Evolutionary conservation across 2,329 filamentous ascomycete species (phyloP).

Genomic region (Teratosphaeria viscida): DNA sequence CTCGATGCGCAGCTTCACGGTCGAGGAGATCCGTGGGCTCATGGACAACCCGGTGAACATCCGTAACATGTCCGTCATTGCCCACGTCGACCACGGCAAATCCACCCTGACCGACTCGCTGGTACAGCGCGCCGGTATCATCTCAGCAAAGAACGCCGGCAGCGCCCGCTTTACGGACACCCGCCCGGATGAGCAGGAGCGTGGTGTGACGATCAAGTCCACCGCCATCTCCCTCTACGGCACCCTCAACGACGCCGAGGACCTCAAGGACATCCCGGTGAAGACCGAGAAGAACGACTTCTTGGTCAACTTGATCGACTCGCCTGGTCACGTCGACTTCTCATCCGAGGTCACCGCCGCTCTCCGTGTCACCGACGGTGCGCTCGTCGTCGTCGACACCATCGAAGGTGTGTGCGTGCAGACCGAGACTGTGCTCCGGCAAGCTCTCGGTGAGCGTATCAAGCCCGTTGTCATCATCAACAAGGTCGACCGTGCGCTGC

Average conservation of each 20-base stretch:
- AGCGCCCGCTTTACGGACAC: constrained; percentile 95
- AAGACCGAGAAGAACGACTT: constrained; percentile 89
- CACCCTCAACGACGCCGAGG: constrained; percentile 66
- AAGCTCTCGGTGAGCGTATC: constrained; percentile 99
- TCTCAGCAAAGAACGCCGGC: constrained; percentile 94
- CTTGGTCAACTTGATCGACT: constrained; percentile 99
- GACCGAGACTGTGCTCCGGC: constrained; percentile 98
- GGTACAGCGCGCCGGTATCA: constrained; percentile 98
- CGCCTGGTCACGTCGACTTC: constrained; percentile 99
- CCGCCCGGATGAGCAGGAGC: constrained; percentile 94
- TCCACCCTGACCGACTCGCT: constrained; percentile 99
- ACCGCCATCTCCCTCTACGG: constrained; percentile 98
- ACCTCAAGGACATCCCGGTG: constrained; percentile 89
- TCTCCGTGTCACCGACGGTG: constrained; percentile 99
- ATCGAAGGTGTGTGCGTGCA: constrained; percentile 99
- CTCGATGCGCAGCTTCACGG: constrained; percentile 67
- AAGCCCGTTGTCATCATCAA: constrained; percentile 99
- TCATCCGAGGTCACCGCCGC: constrained; percentile 98
- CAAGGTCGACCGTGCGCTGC: constrained; percentile 99
- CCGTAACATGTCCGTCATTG: constrained; percentile 99
- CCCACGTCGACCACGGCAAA: constrained; percentile 99
- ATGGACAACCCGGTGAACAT: constrained; percentile 72
- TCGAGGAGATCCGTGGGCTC: constrained; percentile 67
- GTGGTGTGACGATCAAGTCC: constrained; percentile 99
- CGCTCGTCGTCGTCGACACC: constrained; percentile 98